Conservation (phyloP, 495 filamentous ascomycete genomes). For the Durotheca rogersii region DNA sequence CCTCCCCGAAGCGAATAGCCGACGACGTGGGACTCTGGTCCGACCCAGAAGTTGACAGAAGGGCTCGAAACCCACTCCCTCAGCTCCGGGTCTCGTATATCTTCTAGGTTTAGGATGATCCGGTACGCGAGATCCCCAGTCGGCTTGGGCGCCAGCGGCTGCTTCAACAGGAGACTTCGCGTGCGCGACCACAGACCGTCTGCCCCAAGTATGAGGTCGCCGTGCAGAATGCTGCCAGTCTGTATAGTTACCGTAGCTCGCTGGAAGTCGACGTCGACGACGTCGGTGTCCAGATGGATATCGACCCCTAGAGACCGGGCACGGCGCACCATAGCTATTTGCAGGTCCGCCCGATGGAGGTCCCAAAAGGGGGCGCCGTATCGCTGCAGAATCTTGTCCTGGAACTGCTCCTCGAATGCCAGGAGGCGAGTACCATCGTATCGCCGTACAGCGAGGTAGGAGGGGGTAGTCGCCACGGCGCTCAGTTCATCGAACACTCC, state of each 20-base stretch:
- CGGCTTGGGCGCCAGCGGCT: constrained; percentile 43
- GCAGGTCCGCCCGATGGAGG: constrained; percentile 57
- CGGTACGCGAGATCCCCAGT: constrained; percentile 66
- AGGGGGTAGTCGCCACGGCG: constrained; percentile 52
- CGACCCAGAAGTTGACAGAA: constrained; percentile 71
- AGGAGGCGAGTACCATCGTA: constrained; percentile 58
- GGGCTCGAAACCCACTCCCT: constrained; percentile 52
- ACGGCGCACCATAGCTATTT: constrained; percentile 45
- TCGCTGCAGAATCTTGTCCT: constrained; percentile 42
- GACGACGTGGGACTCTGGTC: constrained; percentile 58
- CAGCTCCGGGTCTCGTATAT: constrained; percentile 50
- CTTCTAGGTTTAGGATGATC: constrained; percentile 51
- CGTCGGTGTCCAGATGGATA: constrained; percentile 38
- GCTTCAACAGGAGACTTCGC: constrained; percentile 47
- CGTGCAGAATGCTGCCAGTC: constrained; percentile 39
- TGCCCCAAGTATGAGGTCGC: constrained; percentile 54
- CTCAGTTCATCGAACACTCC: constrained; percentile 48
- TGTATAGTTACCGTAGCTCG: constrained; percentile 39
- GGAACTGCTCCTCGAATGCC: constrained; percentile 51
- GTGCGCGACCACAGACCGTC: constrained; percentile 58
- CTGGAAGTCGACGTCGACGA: constrained; percentile 44
- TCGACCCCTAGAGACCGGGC: constrained; percentile 45
- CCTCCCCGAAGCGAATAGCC: constrained; percentile 57
- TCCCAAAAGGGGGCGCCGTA: constrained; percentile 56
- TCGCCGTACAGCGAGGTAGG: constrained; percentile 57